These are phyloP conservation scores for Rhodotorula sp. DNA, from an alignment of 1,284 basidiomycete genomes.

Conservation along the genomic window DNA sequence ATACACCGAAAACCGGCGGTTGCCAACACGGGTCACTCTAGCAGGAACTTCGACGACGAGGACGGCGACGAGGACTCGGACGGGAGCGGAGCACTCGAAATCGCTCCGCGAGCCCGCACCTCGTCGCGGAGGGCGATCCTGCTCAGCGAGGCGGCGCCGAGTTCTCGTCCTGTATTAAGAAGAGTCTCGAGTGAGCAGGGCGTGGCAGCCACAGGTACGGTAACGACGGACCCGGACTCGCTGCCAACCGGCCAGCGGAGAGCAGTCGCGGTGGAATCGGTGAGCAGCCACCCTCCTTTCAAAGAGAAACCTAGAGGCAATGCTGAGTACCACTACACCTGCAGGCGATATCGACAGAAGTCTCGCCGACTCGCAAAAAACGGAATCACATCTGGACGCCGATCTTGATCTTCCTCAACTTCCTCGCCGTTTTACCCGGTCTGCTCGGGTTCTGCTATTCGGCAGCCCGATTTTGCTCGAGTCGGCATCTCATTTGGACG, in stretches of 20 bases:
- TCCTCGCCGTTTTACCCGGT: slow-evolving; percentile 36
- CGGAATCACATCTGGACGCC: slow-evolving; percentile 26
- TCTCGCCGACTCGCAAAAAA: neutral
- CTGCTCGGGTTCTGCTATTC: slow-evolving; percentile 40
- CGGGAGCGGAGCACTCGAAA: slow-evolving; percentile 11
- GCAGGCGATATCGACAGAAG: neutral
- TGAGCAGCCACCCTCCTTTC: too few relatives aligned
- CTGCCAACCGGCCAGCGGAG: too few relatives aligned
- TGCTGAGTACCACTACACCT: too few relatives aligned
- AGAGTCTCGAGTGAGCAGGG: neutral
- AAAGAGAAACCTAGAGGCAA: too few relatives aligned
- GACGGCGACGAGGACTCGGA: neutral
- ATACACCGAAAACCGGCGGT: neutral
- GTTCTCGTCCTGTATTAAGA: neutral
- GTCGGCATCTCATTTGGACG: slow-evolving; percentile 14
- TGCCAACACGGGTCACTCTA: neutral
- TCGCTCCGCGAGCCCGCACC: slow-evolving; percentile 1
- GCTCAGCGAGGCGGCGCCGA: neutral
- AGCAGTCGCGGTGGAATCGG: too few relatives aligned
- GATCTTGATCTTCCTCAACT: slow-evolving; percentile 30
- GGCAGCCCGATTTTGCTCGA: slow-evolving; percentile 32
- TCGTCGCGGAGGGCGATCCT: slow-evolving; percentile 1
- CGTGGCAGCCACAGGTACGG: too few relatives aligned
- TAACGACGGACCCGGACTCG: too few relatives aligned
- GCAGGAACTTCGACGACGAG: neutral